phyloP scores from a whole-genome alignment of 768 basidiomycete genomes.

The button mushroom (Agaricus bisporus) region DNA sequence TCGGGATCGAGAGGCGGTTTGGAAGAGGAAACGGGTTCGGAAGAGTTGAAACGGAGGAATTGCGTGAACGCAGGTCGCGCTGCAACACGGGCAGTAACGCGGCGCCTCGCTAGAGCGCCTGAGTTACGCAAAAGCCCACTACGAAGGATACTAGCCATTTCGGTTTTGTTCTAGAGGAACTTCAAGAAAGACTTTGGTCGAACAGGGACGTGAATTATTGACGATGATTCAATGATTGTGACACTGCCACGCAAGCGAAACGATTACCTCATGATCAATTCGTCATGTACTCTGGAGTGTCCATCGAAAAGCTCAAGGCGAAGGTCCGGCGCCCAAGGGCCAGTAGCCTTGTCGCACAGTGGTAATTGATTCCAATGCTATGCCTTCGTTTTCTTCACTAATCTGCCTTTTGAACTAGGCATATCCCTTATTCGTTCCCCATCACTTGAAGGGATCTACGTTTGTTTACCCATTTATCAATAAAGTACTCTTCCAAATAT shows the following conservation, averaged over 20 bases:
- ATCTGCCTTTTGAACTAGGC: too few relatives aligned
- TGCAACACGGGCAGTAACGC: constrained; percentile 2
- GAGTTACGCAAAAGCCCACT: not conserved
- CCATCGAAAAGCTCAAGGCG: too few relatives aligned
- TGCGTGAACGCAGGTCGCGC: constrained; percentile 8
- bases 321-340: too few relatives aligned
- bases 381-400: too few relatives aligned
- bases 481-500: too few relatives aligned
- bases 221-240: not conserved
- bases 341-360: too few relatives aligned
- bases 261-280: too few relatives aligned
- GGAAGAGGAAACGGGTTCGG: constrained; percentile 16
- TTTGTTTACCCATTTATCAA: too few relatives aligned
- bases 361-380: too few relatives aligned
- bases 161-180: not conserved
- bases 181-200: not conserved
- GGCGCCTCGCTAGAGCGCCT: not conserved
- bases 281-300: too few relatives aligned
- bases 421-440: not conserved
- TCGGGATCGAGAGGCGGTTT: constrained; percentile 24
- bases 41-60: constrained; percentile 26
- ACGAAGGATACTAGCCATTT: constrained; percentile 6
- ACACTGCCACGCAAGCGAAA: too few relatives aligned
- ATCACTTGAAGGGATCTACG: not conserved
- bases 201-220: not conserved